Evolutionary conservation across 495 filamentous ascomycete species (phyloP).

Genomic region (Xylaria nigripes): DNA sequence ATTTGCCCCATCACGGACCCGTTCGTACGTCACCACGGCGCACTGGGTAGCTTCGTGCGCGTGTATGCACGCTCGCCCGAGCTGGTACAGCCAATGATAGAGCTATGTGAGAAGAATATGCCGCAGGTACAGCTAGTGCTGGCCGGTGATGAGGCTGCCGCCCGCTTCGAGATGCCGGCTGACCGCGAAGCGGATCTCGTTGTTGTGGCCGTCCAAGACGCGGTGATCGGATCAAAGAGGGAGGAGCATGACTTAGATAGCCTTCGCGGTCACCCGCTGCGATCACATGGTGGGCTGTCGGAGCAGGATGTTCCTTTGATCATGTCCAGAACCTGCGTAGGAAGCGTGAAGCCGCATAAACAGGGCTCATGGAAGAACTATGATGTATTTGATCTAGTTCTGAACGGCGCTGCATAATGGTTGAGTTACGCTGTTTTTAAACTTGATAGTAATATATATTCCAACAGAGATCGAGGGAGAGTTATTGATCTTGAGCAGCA

Average conservation of each 20-base stretch:
- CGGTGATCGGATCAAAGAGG: conserved; percentile 26
- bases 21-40: conserved; percentile 32
- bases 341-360: not conserved
- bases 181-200: conserved; percentile 33
- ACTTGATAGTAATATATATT: no score
- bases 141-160: conserved; percentile 22
- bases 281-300: conserved; percentile 31
- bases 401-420: conserved; percentile 13
- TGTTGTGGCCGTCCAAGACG: conserved; percentile 23
- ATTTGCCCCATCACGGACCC: conserved; percentile 36
- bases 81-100: not conserved
- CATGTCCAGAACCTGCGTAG: conserved; percentile 16
- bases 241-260: conserved; percentile 27
- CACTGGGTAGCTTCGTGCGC: conserved; percentile 31
- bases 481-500: no score
- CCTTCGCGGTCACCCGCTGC: conserved; percentile 23
- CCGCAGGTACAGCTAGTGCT: conserved; percentile 27
- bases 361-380: conserved; percentile 26
- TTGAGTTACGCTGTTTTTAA: no score
- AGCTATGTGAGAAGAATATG: not conserved
- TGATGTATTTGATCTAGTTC: conserved; percentile 29
- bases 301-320: conserved; percentile 28
- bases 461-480: no score
- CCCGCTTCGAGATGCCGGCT: conserved; percentile 25
- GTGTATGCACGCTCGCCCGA: conserved; percentile 21